phyloP scores from a whole-genome alignment of 352 stramenopile species.

The Pythium grandisporangium region DNA sequence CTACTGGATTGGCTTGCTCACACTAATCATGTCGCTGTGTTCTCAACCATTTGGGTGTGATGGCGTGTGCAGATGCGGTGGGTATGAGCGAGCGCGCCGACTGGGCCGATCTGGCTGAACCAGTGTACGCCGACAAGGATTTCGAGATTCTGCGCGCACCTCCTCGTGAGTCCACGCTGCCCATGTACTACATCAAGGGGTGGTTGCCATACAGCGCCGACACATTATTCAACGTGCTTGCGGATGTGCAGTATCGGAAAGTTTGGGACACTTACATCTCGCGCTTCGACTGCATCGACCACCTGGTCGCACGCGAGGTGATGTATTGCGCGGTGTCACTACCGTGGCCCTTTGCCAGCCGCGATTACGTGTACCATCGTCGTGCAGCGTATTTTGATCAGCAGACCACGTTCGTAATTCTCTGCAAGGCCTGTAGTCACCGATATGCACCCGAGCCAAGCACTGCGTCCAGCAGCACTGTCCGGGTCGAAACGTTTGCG shows the following conservation, averaged over 20 bases:
- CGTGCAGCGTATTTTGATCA: conserved; percentile 40
- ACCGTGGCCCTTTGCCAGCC: conserved; percentile 57
- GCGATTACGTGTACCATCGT: conserved; percentile 75
- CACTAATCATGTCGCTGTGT: too few species aligned
- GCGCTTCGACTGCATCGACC: conserved; percentile 37
- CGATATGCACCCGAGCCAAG: conserved; percentile 22
- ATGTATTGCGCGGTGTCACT: conserved; percentile 51
- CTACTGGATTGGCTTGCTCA: too few species aligned
- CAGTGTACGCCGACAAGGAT: conserved; percentile 65
- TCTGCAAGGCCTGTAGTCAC: conserved; percentile 53
- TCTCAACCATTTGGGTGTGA: too few species aligned
- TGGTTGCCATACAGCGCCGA: conserved; percentile 63
- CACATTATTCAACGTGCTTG: conserved; percentile 55
- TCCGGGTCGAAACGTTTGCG: conserved; percentile 59
- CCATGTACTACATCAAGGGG: conserved; percentile 62
- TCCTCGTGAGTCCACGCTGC: conserved; percentile 38
- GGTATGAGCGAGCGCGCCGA: conserved; percentile 56
- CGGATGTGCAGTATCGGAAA: conserved; percentile 47
- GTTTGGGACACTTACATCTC: conserved; percentile 45
- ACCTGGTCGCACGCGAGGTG: conserved; percentile 28
- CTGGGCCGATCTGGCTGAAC: conserved; percentile 52
- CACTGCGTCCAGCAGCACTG: too few species aligned
- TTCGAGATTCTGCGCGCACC: conserved; percentile 58
- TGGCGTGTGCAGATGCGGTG: conserved; percentile 27
- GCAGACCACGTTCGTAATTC: conserved; percentile 53